Evolutionary conservation across 768 basidiomycete species (phyloP).

Genomic region (Panaeolus cyanescens): DNA sequence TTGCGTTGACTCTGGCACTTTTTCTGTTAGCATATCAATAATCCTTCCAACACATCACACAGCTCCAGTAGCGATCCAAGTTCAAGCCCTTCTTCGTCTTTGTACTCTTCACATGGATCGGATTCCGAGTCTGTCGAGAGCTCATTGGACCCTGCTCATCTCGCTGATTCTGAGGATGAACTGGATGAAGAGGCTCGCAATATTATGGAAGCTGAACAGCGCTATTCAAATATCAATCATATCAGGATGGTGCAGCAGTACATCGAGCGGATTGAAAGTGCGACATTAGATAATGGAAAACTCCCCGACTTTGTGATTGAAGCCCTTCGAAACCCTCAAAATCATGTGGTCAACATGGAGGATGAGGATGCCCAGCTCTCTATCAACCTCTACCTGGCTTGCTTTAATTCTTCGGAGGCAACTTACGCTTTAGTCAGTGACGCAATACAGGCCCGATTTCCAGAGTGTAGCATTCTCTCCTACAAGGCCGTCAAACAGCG

Average conservation of each 20-base stretch:
- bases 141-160: no score
- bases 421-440: slow-evolving; percentile 22
- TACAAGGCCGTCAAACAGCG: not conserved
- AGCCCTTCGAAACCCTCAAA: slow-evolving; percentile 26
- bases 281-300: slow-evolving; percentile 26
- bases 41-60: no score
- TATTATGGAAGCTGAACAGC: not conserved
- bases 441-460: not conserved
- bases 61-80: no score
- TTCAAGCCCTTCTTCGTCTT: no score
- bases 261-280: slow-evolving; percentile 20
- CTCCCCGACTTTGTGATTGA: slow-evolving; percentile 19
- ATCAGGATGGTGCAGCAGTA: slow-evolving; percentile 19
- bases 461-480: not conserved
- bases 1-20: no score
- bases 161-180: no score
- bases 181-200: not conserved
- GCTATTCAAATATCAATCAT: slow-evolving; percentile 11
- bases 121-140: no score
- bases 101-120: no score
- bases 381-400: slow-evolving; percentile 31
- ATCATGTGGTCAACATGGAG: slow-evolving; percentile 11
- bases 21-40: no score
- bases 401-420: slow-evolving; percentile 28
- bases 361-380: slow-evolving; percentile 29